phyloP scores from a whole-genome alignment of 2,329 filamentous ascomycete genomes.

The Cladosporium sphaerospermum region DNA sequence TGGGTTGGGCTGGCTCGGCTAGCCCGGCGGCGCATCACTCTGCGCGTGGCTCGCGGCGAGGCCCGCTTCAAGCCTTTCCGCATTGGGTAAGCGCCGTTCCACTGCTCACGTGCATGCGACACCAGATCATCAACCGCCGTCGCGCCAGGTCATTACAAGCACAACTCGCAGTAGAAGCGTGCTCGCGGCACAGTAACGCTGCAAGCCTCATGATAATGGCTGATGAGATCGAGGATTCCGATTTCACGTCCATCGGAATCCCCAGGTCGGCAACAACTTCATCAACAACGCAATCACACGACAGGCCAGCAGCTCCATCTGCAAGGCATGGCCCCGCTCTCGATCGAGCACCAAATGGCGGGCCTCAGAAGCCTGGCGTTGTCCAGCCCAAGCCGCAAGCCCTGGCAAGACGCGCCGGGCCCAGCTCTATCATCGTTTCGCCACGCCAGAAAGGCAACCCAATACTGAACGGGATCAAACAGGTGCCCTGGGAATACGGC shows the following conservation, averaged over 20 bases:
- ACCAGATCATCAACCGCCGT: neutral
- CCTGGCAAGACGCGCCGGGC: slow-evolving; percentile 59
- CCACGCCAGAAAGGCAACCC: slow-evolving; percentile 93
- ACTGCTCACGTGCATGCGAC: neutral
- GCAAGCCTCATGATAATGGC: slow-evolving; percentile 31
- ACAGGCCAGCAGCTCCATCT: slow-evolving; percentile 24
- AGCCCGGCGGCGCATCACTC: too few relatives aligned
- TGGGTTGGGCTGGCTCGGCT: slow-evolving; percentile 1
- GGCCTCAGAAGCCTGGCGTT: slow-evolving; percentile 21
- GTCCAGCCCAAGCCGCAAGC: slow-evolving; percentile 79
- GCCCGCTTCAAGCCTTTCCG: neutral
- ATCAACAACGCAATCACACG: slow-evolving; percentile 1
- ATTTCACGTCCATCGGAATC: slow-evolving; percentile 18
- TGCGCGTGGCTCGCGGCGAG: neutral
- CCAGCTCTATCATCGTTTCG: slow-evolving; percentile 81
- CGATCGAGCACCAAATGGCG: slow-evolving; percentile 26
- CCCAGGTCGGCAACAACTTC: neutral
- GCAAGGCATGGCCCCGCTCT: slow-evolving; percentile 29
- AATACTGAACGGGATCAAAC: slow-evolving; percentile 73
- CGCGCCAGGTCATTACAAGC: too few relatives aligned
- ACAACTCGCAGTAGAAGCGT: too few relatives aligned
- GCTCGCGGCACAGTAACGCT: neutral
- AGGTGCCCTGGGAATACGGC: slow-evolving; percentile 90
- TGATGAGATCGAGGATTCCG: slow-evolving; percentile 41
- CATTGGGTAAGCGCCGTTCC: neutral